Evolutionary conservation across 352 stramenopile species (phyloP).

Genomic region (Peronospora belbahrii): DNA sequence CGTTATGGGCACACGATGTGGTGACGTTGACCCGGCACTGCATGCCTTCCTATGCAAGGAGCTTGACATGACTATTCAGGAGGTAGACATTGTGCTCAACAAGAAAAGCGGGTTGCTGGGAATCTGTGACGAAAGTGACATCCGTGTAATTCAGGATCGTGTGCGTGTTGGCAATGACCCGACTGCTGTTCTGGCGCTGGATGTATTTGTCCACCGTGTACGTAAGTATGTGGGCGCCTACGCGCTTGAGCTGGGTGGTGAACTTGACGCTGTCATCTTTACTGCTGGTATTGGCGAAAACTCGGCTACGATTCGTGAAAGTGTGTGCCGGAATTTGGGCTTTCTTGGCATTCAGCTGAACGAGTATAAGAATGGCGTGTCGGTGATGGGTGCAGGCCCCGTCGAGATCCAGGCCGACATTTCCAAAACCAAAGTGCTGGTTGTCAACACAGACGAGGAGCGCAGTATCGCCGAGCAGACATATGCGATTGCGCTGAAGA

Average conservation of each 20-base stretch:
- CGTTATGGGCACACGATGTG: conserved; percentile 85
- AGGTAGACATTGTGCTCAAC: conserved; percentile 85
- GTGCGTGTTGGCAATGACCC: conserved; percentile 41
- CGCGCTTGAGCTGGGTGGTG: conserved; percentile 55
- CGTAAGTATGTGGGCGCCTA: conserved; percentile 86
- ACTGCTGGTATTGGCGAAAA: conserved; percentile 86
- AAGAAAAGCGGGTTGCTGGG: conserved; percentile 84
- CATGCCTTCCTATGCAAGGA: conserved; percentile 66
- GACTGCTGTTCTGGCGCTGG: conserved; percentile 57
- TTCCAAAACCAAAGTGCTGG: conserved; percentile 62
- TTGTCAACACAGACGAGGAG: conserved; percentile 89
- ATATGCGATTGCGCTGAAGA: conserved; percentile 44
- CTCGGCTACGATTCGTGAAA: conserved; percentile 68
- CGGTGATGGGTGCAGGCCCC: conserved; percentile 48
- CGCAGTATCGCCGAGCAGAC: conserved; percentile 84
- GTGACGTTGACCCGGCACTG: conserved; percentile 81
- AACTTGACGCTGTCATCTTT: conserved; percentile 84
- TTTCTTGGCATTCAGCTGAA: conserved; percentile 75
- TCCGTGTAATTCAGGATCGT: conserved; percentile 68
- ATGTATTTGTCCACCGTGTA: conserved; percentile 82
- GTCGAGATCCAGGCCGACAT: conserved; percentile 49
- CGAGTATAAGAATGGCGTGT: conserved; percentile 53
- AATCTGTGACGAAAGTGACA: conserved; percentile 77
- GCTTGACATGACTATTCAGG: conserved; percentile 55
- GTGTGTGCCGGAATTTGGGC: conserved; percentile 51